Percentiles rank a stretch among this genome's conserved stretches.
Evolutionary conservation across 2,329 filamentous ascomycete species (phyloP).

Genomic region (Cercospora nicotianae): DNA sequence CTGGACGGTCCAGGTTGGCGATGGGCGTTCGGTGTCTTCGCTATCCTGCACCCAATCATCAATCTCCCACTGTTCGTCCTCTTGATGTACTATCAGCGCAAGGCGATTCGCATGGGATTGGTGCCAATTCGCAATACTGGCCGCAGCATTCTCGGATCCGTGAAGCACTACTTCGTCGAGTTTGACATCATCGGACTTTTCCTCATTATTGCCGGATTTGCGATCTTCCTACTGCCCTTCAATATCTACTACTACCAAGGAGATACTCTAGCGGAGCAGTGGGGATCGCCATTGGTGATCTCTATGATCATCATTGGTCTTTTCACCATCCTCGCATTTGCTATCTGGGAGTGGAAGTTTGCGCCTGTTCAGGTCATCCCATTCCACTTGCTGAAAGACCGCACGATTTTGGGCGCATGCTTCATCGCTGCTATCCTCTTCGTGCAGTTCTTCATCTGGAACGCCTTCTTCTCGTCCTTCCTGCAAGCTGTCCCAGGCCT

Average conservation of each 20-base stretch:
- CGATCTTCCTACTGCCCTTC: conserved; percentile 69
- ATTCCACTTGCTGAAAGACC: conserved; percentile 52
- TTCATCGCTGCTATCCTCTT: conserved; percentile 43
- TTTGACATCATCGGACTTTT: conserved; percentile 36
- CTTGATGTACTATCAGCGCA: conserved; percentile 29
- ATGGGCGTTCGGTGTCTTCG: conserved; percentile 37
- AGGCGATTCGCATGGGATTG: conserved; percentile 33
- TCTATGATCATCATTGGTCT: conserved; percentile 37
- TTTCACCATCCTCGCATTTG: conserved; percentile 45
- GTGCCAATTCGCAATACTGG: conserved; percentile 23
- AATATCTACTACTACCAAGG: conserved; percentile 48
- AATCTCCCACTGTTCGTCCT: conserved; percentile 29
- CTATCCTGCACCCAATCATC: conserved; percentile 34
- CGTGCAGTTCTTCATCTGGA: conserved; percentile 47
- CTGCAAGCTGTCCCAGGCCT: conserved; percentile 50
- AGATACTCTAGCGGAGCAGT: conserved; percentile 33
- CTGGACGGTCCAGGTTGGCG: conserved; percentile 31
- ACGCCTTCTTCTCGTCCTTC: conserved; percentile 46
- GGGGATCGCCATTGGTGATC: conserved; percentile 43
- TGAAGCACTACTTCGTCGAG: conserved; percentile 31
- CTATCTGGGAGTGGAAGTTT: conserved; percentile 58
- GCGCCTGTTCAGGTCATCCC: conserved; percentile 60
- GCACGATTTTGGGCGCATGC: conserved; percentile 54
- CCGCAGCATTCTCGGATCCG: conserved; percentile 24
- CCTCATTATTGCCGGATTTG: conserved; percentile 51